Base-by-base conservation (phyloP, 495 filamentous ascomycete genomes). In the Xylaria flabelliformis region DNA sequence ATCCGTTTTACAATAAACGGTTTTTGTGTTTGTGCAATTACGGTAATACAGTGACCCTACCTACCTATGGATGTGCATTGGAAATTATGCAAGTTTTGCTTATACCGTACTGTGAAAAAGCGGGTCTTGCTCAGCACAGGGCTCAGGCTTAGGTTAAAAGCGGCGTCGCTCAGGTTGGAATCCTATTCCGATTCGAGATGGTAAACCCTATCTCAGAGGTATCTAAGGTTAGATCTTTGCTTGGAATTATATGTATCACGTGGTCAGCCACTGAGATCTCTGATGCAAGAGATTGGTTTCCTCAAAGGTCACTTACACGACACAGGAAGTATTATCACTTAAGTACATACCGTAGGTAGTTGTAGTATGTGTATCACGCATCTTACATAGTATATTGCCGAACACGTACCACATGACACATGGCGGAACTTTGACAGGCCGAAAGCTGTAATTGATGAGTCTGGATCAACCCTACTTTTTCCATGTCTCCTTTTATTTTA, bases 381-480 rank as follows among this genome's bases (percentile, higher is more conserved):
- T 39, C 29, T 36, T 61, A 61, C 29, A 61, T 36, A 61, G 24
- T 39, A 19, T 36, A n/a, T 21, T 39, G 32, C 51, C 51, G 24
- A 55, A 32, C 26, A 32, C 26, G 26, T 32, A 12, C 24, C 53
- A 61, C 58, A 63, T 21, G 21, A 63, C 53, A 61, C 58, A 63
- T 21, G 21, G 44, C 61, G 26, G 17, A 39, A 12, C 61, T 42
- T 26, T 42, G 19, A 12, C 6, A 0, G 53, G 26, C 53, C 17
- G 24, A 29, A 56, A 8, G 29, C 51, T 29, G 26, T 29, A 15
- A 56, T 29, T 17, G 24, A 32, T 17, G 13, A 32, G 5, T 7
- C 29, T 56, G 9, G 4, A 17, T 8, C 32, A 21, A 7, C 58
- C 34, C 32, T 21, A 21, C 7, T 34, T 15, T 8, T 58, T 50